phyloP scores from a whole-genome alignment of 2,329 filamentous ascomycete species.

The Alternaria hordeiaustralica region DNA sequence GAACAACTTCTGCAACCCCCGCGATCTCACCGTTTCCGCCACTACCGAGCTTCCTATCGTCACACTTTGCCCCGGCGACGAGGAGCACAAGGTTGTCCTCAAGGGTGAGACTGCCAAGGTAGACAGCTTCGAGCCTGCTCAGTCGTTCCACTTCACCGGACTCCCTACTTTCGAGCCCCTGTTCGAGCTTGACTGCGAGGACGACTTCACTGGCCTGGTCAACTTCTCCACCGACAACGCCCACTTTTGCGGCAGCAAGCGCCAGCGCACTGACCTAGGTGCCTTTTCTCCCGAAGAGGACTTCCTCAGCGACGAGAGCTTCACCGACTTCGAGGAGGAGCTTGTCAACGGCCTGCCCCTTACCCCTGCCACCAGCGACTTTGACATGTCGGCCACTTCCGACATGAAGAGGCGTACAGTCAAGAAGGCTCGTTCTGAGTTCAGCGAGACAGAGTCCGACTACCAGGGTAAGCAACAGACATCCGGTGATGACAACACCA shows the following conservation, averaged over 20 bases:
- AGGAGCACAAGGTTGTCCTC: slow-evolving; percentile 63
- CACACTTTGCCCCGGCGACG: slow-evolving; percentile 67
- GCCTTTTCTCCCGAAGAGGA: slow-evolving; percentile 72
- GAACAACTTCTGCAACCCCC: slow-evolving; percentile 88
- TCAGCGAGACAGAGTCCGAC: slow-evolving; percentile 46
- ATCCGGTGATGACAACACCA: slow-evolving; percentile 40
- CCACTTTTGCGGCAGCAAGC: slow-evolving; percentile 68
- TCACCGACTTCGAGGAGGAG: slow-evolving; percentile 76
- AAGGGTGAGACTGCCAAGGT: slow-evolving; percentile 52
- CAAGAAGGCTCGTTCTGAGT: slow-evolving; percentile 39
- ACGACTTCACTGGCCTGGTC: slow-evolving; percentile 81
- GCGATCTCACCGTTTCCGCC: slow-evolving; percentile 78
- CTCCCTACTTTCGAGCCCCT: slow-evolving; percentile 82
- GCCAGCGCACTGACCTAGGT: slow-evolving; percentile 73
- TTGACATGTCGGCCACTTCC: slow-evolving; percentile 33
- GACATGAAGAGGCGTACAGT: slow-evolving; percentile 35
- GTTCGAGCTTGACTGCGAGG: slow-evolving; percentile 88
- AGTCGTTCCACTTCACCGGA: slow-evolving; percentile 56
- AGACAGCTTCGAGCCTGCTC: slow-evolving; percentile 44
- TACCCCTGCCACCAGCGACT: slow-evolving; percentile 65
- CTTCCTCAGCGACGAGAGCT: slow-evolving; percentile 77
- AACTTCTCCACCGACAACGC: slow-evolving; percentile 70
- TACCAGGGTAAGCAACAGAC: slow-evolving; percentile 44
- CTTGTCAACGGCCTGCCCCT: slow-evolving; percentile 67
- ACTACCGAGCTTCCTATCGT: slow-evolving; percentile 70